A percentile compares a stretch with the other conserved stretches of the same genome.
Conservation (phyloP, 805 yeast species). For the Lachancea thermotolerans region DNA sequence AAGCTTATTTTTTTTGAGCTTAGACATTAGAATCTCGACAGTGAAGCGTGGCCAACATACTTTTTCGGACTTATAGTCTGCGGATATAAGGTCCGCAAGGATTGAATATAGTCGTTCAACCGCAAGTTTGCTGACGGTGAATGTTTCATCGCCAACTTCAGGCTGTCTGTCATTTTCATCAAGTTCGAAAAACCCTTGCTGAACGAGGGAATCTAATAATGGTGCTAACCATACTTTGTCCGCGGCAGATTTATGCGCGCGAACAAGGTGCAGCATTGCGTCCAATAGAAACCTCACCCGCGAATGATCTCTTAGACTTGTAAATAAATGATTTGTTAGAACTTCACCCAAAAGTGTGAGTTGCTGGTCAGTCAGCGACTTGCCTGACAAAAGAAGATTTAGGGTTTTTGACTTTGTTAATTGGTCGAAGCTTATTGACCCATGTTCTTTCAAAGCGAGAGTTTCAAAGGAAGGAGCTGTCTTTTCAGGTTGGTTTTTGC, state of each 20-base stretch:
- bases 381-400: constrained; percentile 35
- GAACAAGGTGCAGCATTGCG: constrained; percentile 45
- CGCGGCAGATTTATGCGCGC: constrained; percentile 36
- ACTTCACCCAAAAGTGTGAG: constrained; percentile 2
- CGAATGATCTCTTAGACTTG: constrained; percentile 8
- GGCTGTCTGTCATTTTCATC: not conserved
- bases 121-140: constrained; percentile 26
- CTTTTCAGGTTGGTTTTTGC: constrained; percentile 33
- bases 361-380: constrained; percentile 9
- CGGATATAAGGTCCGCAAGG: constrained; percentile 48
- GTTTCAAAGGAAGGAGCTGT: constrained; percentile 29
- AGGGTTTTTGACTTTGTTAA: constrained; percentile 67
- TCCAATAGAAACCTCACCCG: constrained; percentile 48
- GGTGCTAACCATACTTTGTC: constrained; percentile 27
- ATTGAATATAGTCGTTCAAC: constrained; percentile 64
- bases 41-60: constrained; percentile 54
- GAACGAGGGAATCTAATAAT: constrained; percentile 28
- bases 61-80: constrained; percentile 17
- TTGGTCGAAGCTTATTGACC: constrained; percentile 66
- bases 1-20: constrained; percentile 26
- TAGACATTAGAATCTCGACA: constrained; percentile 34
- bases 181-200: constrained; percentile 27
- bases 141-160: constrained; percentile 9
- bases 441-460: constrained; percentile 40
- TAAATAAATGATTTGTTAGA: constrained; percentile 1